Base-by-base conservation (phyloP, 768 basidiomycete genomes). In the Lactarius trivialis region DNA sequence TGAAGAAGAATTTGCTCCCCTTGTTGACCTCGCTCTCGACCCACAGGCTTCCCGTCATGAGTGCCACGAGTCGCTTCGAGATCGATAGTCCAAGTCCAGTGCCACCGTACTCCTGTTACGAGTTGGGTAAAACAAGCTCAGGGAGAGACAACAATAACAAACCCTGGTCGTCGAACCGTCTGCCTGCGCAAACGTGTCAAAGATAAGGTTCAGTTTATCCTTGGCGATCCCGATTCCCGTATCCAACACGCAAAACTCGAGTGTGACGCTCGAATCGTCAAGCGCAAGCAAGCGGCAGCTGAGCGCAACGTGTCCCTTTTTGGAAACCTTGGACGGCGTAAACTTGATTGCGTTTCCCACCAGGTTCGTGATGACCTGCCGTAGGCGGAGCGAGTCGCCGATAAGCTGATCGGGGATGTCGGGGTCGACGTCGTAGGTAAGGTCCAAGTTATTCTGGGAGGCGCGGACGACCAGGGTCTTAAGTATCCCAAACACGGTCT, bases 1-100 rank as follows among this genome's bases (percentile, higher is more conserved):
- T 95, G 79, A 98, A 98, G 84, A 90, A 96, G 83, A 98, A 96
- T 74, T 86, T 88, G 77, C 86, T 91, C 30, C 97, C 97, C 68
- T 91, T 89, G 51, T 89, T 82, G 62, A 96, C 91, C 73, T 96
- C 93, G 64, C 88, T 90, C 75, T 97, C 92, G 24, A 99, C 97
- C 97, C 97, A 99, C 81, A 99, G 91, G 70, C 96, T 92, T 51
- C 97, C 97, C 68, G 92, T 86, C 97, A 99, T 99, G 68, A 99
- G 87, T 53, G 86, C 88, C 19, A 98, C 96, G 26, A 99, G 85
- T 1, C 95, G 89, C 72, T 98, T 98, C 50, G 96, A 98, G 70
- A 99, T 98, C 11, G 95, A 98, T 50, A 98, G 80, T 14, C 96
- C 96, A 3, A 99, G 80, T 70, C 96, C 96, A 0, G 96, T 98